Evolutionary conservation across 2,329 filamentous ascomycete species (phyloP), one percentile per base, ranked within the genome.

Genomic region (Nemania sp.): DNA sequence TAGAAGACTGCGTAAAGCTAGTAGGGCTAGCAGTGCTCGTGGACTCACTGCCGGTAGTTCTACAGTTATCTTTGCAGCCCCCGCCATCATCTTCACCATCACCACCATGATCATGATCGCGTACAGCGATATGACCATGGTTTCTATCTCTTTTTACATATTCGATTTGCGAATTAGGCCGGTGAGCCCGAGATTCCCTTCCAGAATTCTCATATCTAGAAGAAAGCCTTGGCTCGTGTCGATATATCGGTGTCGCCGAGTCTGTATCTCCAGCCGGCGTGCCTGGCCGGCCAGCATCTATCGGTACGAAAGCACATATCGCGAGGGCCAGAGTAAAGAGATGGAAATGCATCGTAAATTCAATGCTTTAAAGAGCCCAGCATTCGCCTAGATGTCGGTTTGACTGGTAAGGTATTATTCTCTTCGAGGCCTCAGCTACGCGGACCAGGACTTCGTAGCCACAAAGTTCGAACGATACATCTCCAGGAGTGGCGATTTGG

Each of bases 331-430:
- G 24, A 42, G 46, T 37, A 17, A 47, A 39, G 17, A 47, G 30
- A 22, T 42, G 41, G 22, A 31, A 42, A 34, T 43, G 46, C 54
- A 57, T 57, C 19, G 41, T 33, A 36, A n/a, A 23, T 30, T 31
- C 17, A 23, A 30, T 8, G 6, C 9, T 1, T 9, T 15, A 19
- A 37, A 40, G 48, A 28, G 34, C 42, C 15, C n/a, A 17, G 15
- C 36, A 31, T 41, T 39, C 39, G 42, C 33, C 30, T 23, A 8
- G 19, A 33, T 8, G 5, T 9, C 28, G 11, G 33, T 11, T 48
- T 17, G n/a, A 17, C 41, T 23, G 28, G 19, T 14, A 14, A n/a
- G n/a, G n/a, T n/a, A n/a, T n/a, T n/a, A n/a, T n/a, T n/a, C n/a
- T n/a, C n/a, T n/a, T n/a, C n/a, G n/a, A n/a, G n/a, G n/a, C n/a